Percentiles rank a stretch among this genome's conserved stretches.
Conservation (phyloP, 148 eudicot species). For the Rhododendron griersonianum region DNA sequence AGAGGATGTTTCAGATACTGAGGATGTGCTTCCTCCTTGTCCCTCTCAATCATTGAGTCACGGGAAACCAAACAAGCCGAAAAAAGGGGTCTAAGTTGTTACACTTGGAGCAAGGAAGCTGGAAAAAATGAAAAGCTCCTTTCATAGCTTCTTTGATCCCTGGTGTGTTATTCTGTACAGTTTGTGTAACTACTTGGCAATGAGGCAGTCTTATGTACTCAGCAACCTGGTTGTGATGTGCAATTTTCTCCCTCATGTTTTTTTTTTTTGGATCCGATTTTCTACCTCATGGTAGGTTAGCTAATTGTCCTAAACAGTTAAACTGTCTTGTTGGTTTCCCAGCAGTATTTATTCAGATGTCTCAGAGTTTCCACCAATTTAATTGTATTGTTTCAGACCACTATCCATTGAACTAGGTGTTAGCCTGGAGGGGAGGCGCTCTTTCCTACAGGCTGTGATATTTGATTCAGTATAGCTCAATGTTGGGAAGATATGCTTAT, state of each 20-base stretch:
- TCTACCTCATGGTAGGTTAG: background rate
- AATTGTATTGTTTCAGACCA: background rate
- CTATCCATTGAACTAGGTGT: background rate
- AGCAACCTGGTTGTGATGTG: background rate
- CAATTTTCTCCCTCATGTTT: background rate
- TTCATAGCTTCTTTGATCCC: background rate
- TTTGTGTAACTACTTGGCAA: background rate
- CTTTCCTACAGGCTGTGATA: background rate
- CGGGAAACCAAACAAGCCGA: constrained; percentile 21
- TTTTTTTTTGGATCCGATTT: background rate
- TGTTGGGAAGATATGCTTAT: background rate
- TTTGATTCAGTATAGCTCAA: background rate
- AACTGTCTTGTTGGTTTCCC: background rate
- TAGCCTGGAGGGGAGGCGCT: background rate
- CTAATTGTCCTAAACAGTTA: background rate
- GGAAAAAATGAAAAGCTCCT: background rate
- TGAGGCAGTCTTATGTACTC: background rate
- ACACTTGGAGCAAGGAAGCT: background rate
- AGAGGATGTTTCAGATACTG: constrained; percentile 13
- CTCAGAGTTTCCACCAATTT: background rate
- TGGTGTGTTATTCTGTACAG: background rate
- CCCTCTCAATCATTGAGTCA: constrained; percentile 17
- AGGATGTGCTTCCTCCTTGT: constrained; percentile 39
- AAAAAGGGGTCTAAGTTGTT: background rate
- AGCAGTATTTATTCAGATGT: background rate